Evolutionary conservation across 2,329 filamentous ascomycete species (phyloP), one percentile per base, ranked within the genome.

Genomic region (Fusarium buxicola): DNA sequence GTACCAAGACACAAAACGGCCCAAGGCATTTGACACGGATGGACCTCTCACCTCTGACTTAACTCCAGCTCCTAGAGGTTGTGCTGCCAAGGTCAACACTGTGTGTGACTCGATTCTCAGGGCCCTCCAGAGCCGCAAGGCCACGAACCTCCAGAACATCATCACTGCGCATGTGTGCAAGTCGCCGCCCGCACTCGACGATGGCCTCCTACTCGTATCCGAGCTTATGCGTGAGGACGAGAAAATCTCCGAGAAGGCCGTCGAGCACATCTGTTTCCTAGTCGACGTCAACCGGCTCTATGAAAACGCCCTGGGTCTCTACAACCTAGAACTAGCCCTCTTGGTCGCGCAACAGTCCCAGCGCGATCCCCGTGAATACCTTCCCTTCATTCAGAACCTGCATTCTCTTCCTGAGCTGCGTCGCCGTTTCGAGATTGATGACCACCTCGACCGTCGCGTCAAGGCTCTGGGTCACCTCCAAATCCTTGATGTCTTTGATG

Each of bases 221-320:
- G 84, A 88, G 50, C 79, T 99, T 31, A 85, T 88, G 81, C 83
- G 85, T 52, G 84, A 89, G 65, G 86, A 90, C 45, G 81, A 87
- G 36, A 84, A 88, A 48, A 83, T 94, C 65, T 92, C 92, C 1
- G 94, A 98, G 67, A 90, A 89, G 74, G 94, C 94, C 0, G 90
- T 97, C 18, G 93, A 97, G 73, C 95, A 99, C 72, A 97, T 99
- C 58, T 98, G 93, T 81, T 99, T 99, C 82, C 84, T 99, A 36
- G 92, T 94, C 1, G 95, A 99, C 75, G 90, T 96, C 40, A 96
- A 97, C 74, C 88, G 89, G 34, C 85, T 99, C 0, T 99, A 97
- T 71, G 92, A 97, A 60, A 89, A 94, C 58, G 92, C 95, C 0
- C 82, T 99, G 2, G 94, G 94, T 1, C 82, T 98, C 3, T 99